Evolutionary conservation across 768 basidiomycete genomes (phyloP), one percentile per base, ranked within the genome.

Genomic region (Nidularia sp.): DNA sequence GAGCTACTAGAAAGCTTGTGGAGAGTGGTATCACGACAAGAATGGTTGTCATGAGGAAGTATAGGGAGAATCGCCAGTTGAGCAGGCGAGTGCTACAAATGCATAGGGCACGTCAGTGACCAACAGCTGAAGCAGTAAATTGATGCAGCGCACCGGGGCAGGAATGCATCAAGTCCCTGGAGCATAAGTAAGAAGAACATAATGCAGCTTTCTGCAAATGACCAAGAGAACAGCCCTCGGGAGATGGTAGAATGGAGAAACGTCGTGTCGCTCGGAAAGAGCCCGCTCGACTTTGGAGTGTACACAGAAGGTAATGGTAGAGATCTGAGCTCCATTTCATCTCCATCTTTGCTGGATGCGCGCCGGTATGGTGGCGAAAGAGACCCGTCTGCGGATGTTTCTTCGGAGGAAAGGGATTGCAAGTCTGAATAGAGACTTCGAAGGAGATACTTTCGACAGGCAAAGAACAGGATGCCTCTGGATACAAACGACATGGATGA

Each of bases 151-250:
- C 46, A 90, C 88, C 67, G 64, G 8, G 83, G 61, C 34, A 77
- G 70, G 35, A 91, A 72, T 1, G 84, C 42, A 39, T 75, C 70
- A 45, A 82, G 49, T 2, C 78, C 86, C 67, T 93, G 90, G n/a
- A 80, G 76, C 66, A 92, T 79, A 4, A 93, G 70, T 51, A 93
- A 71, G 9, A 82, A 55, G 59, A 92, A 92, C 53, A 93, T 69
- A 59, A 81, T 78, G 55, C 84, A 85, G 48, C 84, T 81, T 67
- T 92, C 91, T 1, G 86, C 78, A 63, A 92, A 89, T 58, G 84
- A 85, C 33, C 82, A 66, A 0, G 88, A 78, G 58, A 93, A 92
- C 5, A 84, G 64, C 0, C 69, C 72, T 42, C 84, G 70, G 0
- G 90, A 75, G 0, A 89, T 60, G 3, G 65, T 63, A 0, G 84